Percentiles rank a stretch among this genome's conserved stretches.
phyloP scores from a whole-genome alignment of 2,329 filamentous ascomycete genomes.

The Orbilia javanica region DNA sequence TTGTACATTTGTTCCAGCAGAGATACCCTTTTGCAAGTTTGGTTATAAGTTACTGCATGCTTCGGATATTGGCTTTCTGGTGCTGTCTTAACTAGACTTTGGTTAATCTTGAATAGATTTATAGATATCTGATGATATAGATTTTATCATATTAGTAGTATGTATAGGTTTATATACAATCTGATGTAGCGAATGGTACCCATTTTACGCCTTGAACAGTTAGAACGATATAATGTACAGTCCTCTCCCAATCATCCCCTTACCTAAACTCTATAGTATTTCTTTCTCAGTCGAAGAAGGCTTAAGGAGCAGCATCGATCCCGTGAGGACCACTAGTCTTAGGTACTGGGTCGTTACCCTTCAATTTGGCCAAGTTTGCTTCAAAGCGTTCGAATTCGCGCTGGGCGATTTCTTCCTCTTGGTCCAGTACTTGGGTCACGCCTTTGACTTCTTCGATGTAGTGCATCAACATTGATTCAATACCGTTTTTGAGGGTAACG shows the following conservation, averaged over 20 bases:
- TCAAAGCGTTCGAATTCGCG: constrained; percentile 95
- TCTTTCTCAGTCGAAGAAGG: not conserved
- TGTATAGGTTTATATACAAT: not conserved
- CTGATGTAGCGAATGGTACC: constrained; percentile 19
- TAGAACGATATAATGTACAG: not conserved
- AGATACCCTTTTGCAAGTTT: constrained; percentile 18
- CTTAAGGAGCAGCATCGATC: constrained; percentile 43
- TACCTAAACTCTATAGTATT: too few species aligned
- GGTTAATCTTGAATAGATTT: too few species aligned
- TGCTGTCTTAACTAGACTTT: not conserved
- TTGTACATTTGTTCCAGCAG: not conserved
- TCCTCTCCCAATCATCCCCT: not conserved
- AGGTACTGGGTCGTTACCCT: constrained; percentile 62
- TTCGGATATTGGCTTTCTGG: too few species aligned
- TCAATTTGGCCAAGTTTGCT: constrained; percentile 78
- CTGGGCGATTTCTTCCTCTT: constrained; percentile 89
- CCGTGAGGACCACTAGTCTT: constrained; percentile 43
- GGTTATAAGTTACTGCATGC: not conserved
- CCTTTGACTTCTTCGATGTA: constrained; percentile 96
- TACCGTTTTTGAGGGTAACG: constrained; percentile 95
- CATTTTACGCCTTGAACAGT: constrained; percentile 12
- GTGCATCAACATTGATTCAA: constrained; percentile 98
- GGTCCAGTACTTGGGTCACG: constrained; percentile 88
- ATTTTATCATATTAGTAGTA: not conserved
- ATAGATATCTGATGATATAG: too few species aligned